Conservation (phyloP, 345 rosid genomes). For the Erysimum cheiranthoides region DNA sequence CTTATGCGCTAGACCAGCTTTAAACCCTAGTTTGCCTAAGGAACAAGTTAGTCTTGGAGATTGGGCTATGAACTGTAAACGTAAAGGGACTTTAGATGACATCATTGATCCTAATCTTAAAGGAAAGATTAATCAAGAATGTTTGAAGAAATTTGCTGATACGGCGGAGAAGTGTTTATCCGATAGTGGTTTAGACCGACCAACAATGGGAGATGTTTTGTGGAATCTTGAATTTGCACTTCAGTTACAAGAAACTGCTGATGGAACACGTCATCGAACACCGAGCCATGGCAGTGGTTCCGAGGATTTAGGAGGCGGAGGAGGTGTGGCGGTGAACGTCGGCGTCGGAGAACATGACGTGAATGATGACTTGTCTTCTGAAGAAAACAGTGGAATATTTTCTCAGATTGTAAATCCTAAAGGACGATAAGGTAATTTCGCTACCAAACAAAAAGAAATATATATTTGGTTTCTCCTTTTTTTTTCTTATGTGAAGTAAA, state of each 20-base stretch:
- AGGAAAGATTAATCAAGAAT: conserved; percentile 58
- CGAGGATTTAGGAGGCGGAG: conserved; percentile 27
- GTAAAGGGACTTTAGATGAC: conserved; percentile 60
- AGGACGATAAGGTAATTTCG: conserved; percentile 56
- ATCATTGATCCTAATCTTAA: conserved; percentile 66
- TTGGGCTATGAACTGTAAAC: conserved; percentile 70
- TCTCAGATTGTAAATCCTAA: conserved; percentile 68
- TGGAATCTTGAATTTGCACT: conserved; percentile 81
- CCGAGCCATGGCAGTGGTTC: conserved; percentile 28
- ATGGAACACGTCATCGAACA: conserved; percentile 29
- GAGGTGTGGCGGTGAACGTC: conserved; percentile 41
- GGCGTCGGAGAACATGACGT: conserved; percentile 42
- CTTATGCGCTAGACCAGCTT: conserved; percentile 75
- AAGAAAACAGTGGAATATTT: conserved; percentile 52
- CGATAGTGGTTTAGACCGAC: conserved; percentile 70
- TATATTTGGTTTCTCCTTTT: not conserved
- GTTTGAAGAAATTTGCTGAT: conserved; percentile 69
- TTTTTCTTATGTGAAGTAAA: conserved; percentile 9
- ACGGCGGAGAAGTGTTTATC: conserved; percentile 73
- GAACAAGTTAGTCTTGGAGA: conserved; percentile 90
- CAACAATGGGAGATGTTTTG: conserved; percentile 82
- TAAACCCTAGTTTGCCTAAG: conserved; percentile 69
- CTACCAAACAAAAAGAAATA: not conserved
- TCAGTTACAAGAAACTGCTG: conserved; percentile 61
- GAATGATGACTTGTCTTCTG: conserved; percentile 38